Evolutionary conservation across 345 rosid species (phyloP), one percentile per base, ranked within the genome.

Genomic region (Firmiana major): DNA sequence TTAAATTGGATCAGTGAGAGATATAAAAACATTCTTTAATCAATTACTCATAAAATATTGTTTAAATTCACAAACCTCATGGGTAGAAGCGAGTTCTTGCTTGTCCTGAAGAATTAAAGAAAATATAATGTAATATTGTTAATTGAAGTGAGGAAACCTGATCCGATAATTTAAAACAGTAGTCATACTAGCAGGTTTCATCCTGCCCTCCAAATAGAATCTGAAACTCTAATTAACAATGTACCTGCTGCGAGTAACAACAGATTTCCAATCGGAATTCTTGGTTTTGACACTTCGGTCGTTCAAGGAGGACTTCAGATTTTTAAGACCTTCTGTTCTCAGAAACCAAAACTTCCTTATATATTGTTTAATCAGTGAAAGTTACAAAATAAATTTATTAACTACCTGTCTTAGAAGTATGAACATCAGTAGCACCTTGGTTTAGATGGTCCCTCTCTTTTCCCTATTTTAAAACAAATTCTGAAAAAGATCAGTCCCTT

Each of bases 401-500:
- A 36, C 81, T 81, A 90, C 97, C 93, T 87, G 80, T 88, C 81
- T 74, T 88, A 51, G 62, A 72, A 55, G 73, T 77, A 65, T 22
- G 71, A 34, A 63, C 63, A 49, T 75, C 78, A 65, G 79, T 77
- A 57, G 70, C 75, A 79, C 75, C 82, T 81, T 83, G 80, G 67
- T 74, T 79, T 66, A 57, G 51, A 75, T 67, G 73, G 73, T 75
- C 81, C 78, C 74, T 79, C 71, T 24, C 83, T 73, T 74, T 87
- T 68, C 85, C 94, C 97, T 93, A 70, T 45, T 57, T 68, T 19
- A 36, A 51, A 77, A 65, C 4, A 43, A 77, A 60, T 48, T 68
- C 9, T 54, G 34, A 60, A 42, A 66, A 48, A 72, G 53, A 77
- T 81, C 60, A 46, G 13, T 22, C n/a, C 36, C 69, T 48, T 60